Conservation (phyloP, 2,329 filamentous ascomycete genomes). For the Westerdykella aurantiaca region DNA sequence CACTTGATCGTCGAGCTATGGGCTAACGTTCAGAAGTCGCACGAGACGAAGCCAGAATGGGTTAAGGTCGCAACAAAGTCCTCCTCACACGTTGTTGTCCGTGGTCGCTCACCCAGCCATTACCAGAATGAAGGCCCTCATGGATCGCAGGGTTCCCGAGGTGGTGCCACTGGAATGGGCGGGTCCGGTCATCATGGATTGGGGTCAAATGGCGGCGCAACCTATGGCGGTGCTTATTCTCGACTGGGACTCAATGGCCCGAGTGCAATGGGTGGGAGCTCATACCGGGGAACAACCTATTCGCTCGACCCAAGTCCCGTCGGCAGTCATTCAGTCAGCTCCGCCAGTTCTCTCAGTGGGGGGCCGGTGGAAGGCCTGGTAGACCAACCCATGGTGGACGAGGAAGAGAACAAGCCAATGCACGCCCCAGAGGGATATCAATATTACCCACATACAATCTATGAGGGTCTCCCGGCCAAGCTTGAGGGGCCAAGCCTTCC, state of each 20-base stretch:
- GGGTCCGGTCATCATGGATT: slow-evolving; percentile 51
- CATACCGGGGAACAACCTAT: slow-evolving; percentile 34
- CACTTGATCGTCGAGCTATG: slow-evolving; percentile 72
- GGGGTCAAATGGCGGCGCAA: slow-evolving; percentile 57
- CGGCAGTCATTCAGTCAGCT: slow-evolving; percentile 42
- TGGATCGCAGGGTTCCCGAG: slow-evolving; percentile 30
- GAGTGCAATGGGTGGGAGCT: slow-evolving; percentile 30
- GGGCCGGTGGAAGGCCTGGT: slow-evolving; percentile 39
- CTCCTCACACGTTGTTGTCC: slow-evolving; percentile 37
- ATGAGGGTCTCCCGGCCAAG: slow-evolving; percentile 36
- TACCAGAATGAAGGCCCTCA: slow-evolving; percentile 45
- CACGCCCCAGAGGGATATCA: slow-evolving; percentile 42
- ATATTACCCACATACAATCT: slow-evolving; percentile 44
- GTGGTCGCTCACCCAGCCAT: slow-evolving; percentile 38
- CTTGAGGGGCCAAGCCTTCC: slow-evolving; percentile 26
- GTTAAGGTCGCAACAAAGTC: slow-evolving; percentile 33
- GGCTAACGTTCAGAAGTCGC: slow-evolving; percentile 32
- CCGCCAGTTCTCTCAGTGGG: slow-evolving; percentile 38
- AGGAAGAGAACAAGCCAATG: slow-evolving; percentile 36
- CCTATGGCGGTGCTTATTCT: slow-evolving; percentile 32
- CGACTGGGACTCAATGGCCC: slow-evolving; percentile 17
- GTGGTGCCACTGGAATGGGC: slow-evolving; percentile 28
- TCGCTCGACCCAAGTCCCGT: slow-evolving; percentile 36
- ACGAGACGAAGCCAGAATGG: slow-evolving; percentile 29
- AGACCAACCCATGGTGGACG: slow-evolving; percentile 38